phyloP scores from a whole-genome alignment of 2,329 filamentous ascomycete species.

The Diaporthe destruens region DNA sequence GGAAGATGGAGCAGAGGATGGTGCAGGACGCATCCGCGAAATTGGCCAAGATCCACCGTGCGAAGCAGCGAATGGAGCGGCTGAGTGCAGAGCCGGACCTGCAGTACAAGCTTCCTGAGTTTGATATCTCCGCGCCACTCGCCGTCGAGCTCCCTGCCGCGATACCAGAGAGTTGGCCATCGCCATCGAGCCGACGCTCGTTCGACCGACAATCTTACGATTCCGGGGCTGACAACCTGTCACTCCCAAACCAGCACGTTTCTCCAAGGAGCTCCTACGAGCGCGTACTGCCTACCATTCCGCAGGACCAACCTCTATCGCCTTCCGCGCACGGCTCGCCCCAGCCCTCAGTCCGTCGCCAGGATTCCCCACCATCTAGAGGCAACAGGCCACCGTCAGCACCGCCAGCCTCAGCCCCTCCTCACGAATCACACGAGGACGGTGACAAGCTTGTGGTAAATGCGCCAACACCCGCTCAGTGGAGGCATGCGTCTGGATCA shows the following conservation, averaged over 20 bases:
- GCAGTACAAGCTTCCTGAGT: slow-evolving; percentile 56
- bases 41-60: slow-evolving; percentile 84
- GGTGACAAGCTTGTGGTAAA: slow-evolving; percentile 68
- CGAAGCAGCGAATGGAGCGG: slow-evolving; percentile 76
- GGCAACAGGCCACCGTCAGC: slow-evolving; percentile 41
- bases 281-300: slow-evolving; percentile 51
- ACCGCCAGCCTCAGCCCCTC: slow-evolving; percentile 44
- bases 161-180: slow-evolving; percentile 56
- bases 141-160: slow-evolving; percentile 72
- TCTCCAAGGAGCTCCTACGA: slow-evolving; percentile 67
- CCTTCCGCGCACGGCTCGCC: slow-evolving; percentile 47
- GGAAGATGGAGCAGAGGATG: slow-evolving; percentile 80
- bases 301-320: slow-evolving; percentile 46
- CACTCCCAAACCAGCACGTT: slow-evolving; percentile 55
- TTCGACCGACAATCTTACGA: slow-evolving; percentile 62
- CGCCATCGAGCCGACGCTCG: slow-evolving; percentile 56
- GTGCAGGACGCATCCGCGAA: slow-evolving; percentile 82
- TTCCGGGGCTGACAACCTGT: slow-evolving; percentile 65
- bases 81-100: slow-evolving; percentile 58
- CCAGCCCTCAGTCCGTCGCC: slow-evolving; percentile 50
- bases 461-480: slow-evolving; percentile 71
- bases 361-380: slow-evolving; percentile 44
- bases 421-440: slow-evolving; percentile 45
- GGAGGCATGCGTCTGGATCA: slow-evolving; percentile 66
- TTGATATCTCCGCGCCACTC: slow-evolving; percentile 58